Evolutionary conservation across 2,329 filamentous ascomycete genomes (phyloP).

Genomic region (Annulohypoxylon truncatum): DNA sequence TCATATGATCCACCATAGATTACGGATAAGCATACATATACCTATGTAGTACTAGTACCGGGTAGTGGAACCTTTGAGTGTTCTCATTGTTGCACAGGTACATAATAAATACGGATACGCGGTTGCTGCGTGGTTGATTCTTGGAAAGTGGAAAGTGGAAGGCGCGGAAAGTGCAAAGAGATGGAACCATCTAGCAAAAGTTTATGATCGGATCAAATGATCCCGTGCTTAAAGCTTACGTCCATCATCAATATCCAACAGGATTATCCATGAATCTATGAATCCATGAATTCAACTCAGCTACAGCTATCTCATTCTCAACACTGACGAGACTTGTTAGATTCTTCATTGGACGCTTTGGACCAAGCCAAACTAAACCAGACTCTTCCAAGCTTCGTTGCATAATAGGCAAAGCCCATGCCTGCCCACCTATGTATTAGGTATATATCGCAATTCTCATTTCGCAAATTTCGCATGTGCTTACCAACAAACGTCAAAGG

Average conservation of each 20-base stretch:
- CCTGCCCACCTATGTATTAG: too few relatives aligned
- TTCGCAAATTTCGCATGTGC: constrained; percentile 1
- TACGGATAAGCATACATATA: not conserved
- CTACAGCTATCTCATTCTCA: not conserved
- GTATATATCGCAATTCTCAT: not conserved
- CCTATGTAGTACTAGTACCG: not conserved
- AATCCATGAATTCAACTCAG: too few relatives aligned
- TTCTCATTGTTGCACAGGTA: not conserved
- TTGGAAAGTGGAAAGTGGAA: not conserved
- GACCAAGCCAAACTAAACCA: not conserved
- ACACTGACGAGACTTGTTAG: not conserved
- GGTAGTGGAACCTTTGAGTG: not conserved
- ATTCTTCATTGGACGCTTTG: not conserved
- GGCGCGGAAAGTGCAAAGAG: not conserved
- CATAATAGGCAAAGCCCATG: too few relatives aligned
- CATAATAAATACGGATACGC: constrained; percentile 1
- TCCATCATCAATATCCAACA: not conserved
- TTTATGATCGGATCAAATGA: constrained; percentile 6
- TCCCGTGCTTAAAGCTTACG: not conserved
- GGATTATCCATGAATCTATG: not conserved
- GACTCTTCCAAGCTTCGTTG: not conserved
- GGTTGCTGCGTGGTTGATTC: not conserved
- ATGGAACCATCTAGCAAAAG: constrained; percentile 4
- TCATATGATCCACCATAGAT: not conserved
- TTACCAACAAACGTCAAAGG: constrained; percentile 16